Evolutionary conservation across 1,284 basidiomycete species (phyloP).

Genomic region (Xerocomus minutiporus): DNA sequence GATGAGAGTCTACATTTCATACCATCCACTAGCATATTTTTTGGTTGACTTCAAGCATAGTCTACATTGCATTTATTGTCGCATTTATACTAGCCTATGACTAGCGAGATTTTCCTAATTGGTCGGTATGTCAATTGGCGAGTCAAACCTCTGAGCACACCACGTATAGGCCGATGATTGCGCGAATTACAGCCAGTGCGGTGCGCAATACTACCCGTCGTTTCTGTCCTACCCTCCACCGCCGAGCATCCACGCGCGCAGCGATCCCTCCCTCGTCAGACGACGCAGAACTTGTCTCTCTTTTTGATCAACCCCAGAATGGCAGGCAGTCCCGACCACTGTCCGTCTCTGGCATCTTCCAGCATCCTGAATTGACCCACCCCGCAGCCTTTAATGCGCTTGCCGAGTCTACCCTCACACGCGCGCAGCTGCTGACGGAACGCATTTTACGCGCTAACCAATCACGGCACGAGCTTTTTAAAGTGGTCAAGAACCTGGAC

Average conservation of each 20-base stretch:
- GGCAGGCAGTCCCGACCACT: constrained; percentile 37
- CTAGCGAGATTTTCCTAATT: constrained; percentile 15
- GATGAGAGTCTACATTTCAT: constrained; percentile 23
- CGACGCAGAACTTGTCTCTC: constrained; percentile 59
- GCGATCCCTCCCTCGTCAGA: constrained; percentile 56
- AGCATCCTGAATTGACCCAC: constrained; percentile 56
- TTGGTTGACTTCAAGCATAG: constrained; percentile 19
- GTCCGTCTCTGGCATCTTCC: constrained; percentile 67
- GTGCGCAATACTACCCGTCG: constrained; percentile 42
- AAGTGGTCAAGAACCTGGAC: constrained; percentile 92
- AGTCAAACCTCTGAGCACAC: neutral
- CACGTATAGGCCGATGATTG: constrained; percentile 47
- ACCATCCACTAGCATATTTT: constrained; percentile 28
- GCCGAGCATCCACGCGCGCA: constrained; percentile 24
- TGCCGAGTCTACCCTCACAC: constrained; percentile 65
- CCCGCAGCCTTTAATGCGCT: constrained; percentile 61
- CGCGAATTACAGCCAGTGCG: constrained; percentile 42
- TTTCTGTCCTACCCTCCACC: constrained; percentile 26
- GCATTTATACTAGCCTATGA: constrained; percentile 4
- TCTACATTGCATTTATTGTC: constrained; percentile 28
- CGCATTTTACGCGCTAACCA: constrained; percentile 65
- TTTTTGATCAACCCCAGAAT: constrained; percentile 62
- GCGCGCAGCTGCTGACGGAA: constrained; percentile 70
- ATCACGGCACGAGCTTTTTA: constrained; percentile 67
- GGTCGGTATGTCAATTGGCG: constrained; percentile 5